Percentiles rank a stretch among this genome's conserved stretches.
Conservation (phyloP, 179 eudicot genomes). For the Silene noctiflora region DNA sequence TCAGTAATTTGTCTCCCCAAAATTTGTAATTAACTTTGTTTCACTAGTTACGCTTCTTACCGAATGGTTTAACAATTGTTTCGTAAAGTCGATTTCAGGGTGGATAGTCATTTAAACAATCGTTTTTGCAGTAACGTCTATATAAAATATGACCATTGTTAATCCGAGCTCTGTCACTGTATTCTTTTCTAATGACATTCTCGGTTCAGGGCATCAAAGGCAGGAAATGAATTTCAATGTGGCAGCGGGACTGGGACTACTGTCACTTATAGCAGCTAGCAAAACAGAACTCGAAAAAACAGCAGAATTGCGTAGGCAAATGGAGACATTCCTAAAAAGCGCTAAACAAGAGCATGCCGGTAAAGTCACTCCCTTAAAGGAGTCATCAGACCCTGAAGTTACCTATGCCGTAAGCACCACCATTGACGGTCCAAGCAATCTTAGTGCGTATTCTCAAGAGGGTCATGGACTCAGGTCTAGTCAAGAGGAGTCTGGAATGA, state of each 20-base stretch:
- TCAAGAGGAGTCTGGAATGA: slow-evolving; percentile 26
- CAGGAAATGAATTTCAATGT: slow-evolving; percentile 52
- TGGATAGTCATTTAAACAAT: no score
- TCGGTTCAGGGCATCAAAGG: slow-evolving; percentile 28
- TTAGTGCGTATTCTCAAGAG: slow-evolving; percentile 25
- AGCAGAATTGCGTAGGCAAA: slow-evolving; percentile 42
- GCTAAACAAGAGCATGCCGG: slow-evolving; percentile 30
- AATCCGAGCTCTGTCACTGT: not conserved
- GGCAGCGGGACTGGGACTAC: slow-evolving; percentile 58
- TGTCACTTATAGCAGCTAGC: slow-evolving; percentile 49
- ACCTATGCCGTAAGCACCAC: slow-evolving; percentile 33
- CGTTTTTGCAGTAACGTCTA: no score
- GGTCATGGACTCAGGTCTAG: no score
- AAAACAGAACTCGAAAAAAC: slow-evolving; percentile 61
- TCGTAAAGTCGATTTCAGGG: no score
- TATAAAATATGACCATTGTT: no score
- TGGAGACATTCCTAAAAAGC: slow-evolving; percentile 46
- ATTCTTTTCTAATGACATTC: not conserved
- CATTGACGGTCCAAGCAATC: slow-evolving; percentile 27
- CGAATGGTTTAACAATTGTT: no score
- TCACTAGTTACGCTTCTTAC: no score
- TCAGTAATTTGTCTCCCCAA: no score
- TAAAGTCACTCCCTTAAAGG: slow-evolving; percentile 20
- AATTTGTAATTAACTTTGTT: no score
- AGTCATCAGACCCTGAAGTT: slow-evolving; percentile 22